phyloP scores from a whole-genome alignment of 2,329 filamentous ascomycete genomes.

The Penicillium sp. region DNA sequence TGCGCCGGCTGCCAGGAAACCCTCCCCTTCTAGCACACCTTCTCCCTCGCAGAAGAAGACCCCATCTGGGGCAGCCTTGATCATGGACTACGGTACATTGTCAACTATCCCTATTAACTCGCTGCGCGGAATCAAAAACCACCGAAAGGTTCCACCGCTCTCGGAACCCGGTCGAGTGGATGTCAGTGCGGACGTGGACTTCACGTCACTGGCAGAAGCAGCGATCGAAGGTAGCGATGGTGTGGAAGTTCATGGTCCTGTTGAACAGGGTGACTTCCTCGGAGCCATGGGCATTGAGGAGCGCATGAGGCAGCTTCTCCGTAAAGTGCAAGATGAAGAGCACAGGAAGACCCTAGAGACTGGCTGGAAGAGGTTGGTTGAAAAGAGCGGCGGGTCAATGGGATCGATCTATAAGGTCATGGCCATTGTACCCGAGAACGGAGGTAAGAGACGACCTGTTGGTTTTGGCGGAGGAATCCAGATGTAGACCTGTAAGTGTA shows the following conservation, averaged over 20 bases:
- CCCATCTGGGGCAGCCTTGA: conserved; percentile 82
- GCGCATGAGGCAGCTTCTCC: conserved; percentile 65
- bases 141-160: conserved; percentile 75
- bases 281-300: conserved; percentile 76
- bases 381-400: conserved; percentile 79
- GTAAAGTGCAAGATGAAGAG: conserved; percentile 48
- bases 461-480: conserved; percentile 74
- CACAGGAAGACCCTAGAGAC: conserved; percentile 62
- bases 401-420: conserved; percentile 91
- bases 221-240: conserved; percentile 70
- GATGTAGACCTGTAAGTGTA: conserved; percentile 16
- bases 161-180: conserved; percentile 77
- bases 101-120: conserved; percentile 81
- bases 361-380: conserved; percentile 79
- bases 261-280: conserved; percentile 79
- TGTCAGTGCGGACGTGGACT: conserved; percentile 90
- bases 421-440: conserved; percentile 80
- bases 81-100: conserved; percentile 87
- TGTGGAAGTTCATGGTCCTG: conserved; percentile 88
- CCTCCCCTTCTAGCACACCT: conserved; percentile 11
- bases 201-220: conserved; percentile 76
- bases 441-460: conserved; percentile 70
- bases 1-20: conserved; percentile 33
- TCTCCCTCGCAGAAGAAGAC: conserved; percentile 51
- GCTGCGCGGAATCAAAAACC: conserved; percentile 78